A percentile compares a stretch with the other conserved stretches of the same genome.
Evolutionary conservation across 257 asterid genomes (phyloP).

Genomic region (Nicotiana paniculata): DNA sequence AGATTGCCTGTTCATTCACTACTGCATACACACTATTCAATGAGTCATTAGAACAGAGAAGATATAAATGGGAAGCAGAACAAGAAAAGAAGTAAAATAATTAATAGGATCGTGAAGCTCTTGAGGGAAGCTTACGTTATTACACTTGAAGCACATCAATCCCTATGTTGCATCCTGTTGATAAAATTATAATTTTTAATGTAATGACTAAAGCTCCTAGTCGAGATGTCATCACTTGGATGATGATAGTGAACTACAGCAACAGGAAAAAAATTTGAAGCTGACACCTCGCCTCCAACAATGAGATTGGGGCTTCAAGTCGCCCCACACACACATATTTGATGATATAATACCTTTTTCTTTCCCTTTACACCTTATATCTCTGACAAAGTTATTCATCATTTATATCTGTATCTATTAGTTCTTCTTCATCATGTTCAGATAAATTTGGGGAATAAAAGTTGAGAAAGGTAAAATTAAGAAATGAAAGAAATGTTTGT

Average conservation of each 20-base stretch:
- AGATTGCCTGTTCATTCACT: not conserved
- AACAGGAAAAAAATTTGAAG: not conserved
- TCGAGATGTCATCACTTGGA: not conserved
- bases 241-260: not conserved
- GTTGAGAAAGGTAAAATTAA: not conserved
- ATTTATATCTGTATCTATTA: not conserved
- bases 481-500: slow-evolving; percentile 1
- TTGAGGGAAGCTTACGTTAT: not conserved
- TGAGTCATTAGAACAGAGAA: not conserved
- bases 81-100: not conserved
- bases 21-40: not conserved
- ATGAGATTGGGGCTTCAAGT: not conserved
- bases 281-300: not conserved
- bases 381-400: not conserved
- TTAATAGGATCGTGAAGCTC: not conserved
- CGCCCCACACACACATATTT: not conserved
- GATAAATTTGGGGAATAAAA: not conserved
- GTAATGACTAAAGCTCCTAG: not conserved
- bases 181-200: not conserved
- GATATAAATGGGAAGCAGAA: not conserved
- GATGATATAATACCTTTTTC: not conserved
- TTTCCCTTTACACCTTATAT: not conserved
- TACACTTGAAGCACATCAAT: not conserved
- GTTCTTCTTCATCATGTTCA: not conserved
- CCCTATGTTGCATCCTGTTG: not conserved